A percentile compares a stretch with the other conserved stretches of the same genome.
Conservation (phyloP, 768 basidiomycete species). For the Phanerodontia chrysosporium region DNA sequence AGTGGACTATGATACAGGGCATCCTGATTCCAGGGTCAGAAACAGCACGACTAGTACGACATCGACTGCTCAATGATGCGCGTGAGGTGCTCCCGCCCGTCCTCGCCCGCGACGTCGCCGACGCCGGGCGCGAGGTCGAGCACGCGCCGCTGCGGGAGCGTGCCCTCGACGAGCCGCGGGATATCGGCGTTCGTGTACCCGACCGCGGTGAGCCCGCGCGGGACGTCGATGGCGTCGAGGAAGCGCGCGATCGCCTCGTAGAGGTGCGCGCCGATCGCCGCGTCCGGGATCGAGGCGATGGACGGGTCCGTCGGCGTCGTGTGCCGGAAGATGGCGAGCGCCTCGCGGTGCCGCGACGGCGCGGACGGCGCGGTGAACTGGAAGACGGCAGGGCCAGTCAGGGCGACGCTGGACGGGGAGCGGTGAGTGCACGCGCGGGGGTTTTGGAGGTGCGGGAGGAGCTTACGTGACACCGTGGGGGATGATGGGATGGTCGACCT, state of each 20-base stretch:
- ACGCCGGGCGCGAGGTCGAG: conserved; percentile 91
- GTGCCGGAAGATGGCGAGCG: conserved; percentile 75
- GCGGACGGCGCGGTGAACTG: conserved; percentile 93
- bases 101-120: conserved; percentile 75
- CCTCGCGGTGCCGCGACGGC: conserved; percentile 86
- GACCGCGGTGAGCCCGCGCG: conserved; percentile 79
- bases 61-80: conserved; percentile 76
- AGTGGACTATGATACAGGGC: background rate
- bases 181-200: conserved; percentile 71
- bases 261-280: conserved; percentile 72
- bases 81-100: conserved; percentile 79
- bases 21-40: background rate
- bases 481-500: conserved; percentile 82
- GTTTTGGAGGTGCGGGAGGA: background rate
- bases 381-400: conserved; percentile 93
- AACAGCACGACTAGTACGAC: conserved; percentile 48
- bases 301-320: conserved; percentile 64
- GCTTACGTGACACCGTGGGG: conserved; percentile 82
- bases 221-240: conserved; percentile 79
- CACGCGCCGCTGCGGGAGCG: conserved; percentile 83
- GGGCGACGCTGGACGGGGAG: conserved; percentile 59
- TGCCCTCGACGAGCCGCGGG: conserved; percentile 79
- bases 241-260: conserved; percentile 87
- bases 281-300: conserved; percentile 69
- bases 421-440: conserved; percentile 6